These are phyloP conservation scores for Trypanosoma rangeli DNA, from an alignment of 208 protist genomes.

Conservation along the genomic window DNA sequence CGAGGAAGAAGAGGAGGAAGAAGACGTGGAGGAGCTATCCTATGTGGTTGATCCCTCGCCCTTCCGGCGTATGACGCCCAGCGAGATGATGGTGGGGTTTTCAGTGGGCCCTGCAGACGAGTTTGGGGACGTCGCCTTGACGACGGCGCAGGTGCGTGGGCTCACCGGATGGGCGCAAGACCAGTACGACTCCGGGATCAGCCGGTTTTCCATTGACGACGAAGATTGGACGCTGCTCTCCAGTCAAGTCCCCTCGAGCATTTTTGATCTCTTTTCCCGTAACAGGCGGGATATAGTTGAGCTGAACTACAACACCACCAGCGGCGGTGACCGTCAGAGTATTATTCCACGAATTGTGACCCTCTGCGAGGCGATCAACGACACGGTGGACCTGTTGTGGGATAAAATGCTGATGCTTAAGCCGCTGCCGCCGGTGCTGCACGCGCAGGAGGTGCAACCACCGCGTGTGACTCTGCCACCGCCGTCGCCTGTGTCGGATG, in stretches of 20 bases:
- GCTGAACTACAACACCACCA: background rate
- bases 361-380: slow-evolving; percentile 34
- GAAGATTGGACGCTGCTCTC: slow-evolving; percentile 12
- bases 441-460: slow-evolving; percentile 28
- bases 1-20: slow-evolving; percentile 25
- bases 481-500: background rate
- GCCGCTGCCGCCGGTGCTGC: slow-evolving; percentile 31
- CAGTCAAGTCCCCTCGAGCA: background rate
- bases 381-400: slow-evolving; percentile 24
- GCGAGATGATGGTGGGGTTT: slow-evolving; percentile 16
- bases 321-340: slow-evolving; percentile 16
- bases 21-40: slow-evolving; percentile 26
- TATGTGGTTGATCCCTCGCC: slow-evolving; percentile 1
- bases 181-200: background rate
- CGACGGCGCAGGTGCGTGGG: slow-evolving; percentile 3
- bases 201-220: background rate
- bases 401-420: slow-evolving; percentile 25
- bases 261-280: slow-evolving; percentile 11
- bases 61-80: background rate
- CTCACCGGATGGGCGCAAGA: slow-evolving; percentile 1
- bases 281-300: background rate
- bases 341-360: slow-evolving; percentile 30
- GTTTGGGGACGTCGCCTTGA: background rate
- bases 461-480: background rate
- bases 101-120: slow-evolving; percentile 4